phyloP scores from a whole-genome alignment of 208 protist species.

The Herpetomonas tarakana region DNA sequence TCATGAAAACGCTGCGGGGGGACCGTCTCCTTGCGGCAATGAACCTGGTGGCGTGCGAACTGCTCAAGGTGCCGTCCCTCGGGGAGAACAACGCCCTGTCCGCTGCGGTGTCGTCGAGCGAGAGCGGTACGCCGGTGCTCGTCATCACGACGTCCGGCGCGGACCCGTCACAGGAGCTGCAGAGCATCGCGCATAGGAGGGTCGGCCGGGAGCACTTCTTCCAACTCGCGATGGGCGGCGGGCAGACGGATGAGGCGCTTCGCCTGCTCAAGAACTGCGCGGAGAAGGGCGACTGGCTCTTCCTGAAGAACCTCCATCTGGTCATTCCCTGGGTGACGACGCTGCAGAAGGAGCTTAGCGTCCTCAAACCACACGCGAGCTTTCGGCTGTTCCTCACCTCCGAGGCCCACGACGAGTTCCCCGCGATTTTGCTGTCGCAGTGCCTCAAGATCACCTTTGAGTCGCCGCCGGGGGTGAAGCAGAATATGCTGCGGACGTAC shows the following conservation, averaged over 20 bases:
- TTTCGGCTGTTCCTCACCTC: slow-evolving; percentile 97
- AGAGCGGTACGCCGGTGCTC: slow-evolving; percentile 78
- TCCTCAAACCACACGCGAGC: slow-evolving; percentile 71
- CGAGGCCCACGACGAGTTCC: slow-evolving; percentile 94
- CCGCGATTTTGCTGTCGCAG: slow-evolving; percentile 92
- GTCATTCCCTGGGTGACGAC: slow-evolving; percentile 92
- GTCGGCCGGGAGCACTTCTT: slow-evolving; percentile 84
- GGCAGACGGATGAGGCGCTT: slow-evolving; percentile 92
- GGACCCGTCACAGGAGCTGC: slow-evolving; percentile 95
- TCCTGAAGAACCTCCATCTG: slow-evolving; percentile 97
- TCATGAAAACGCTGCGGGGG: slow-evolving; percentile 94
- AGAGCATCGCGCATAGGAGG: slow-evolving; percentile 75
- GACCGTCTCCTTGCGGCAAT: slow-evolving; percentile 96
- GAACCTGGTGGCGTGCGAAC: slow-evolving; percentile 67
- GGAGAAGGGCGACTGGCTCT: slow-evolving; percentile 91
- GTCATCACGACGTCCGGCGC: slow-evolving; percentile 95
- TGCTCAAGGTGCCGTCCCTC: slow-evolving; percentile 73
- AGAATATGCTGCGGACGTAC: slow-evolving; percentile 95
- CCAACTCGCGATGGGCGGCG: slow-evolving; percentile 96
- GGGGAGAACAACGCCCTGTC: slow-evolving; percentile 64
- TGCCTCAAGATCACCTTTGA: slow-evolving; percentile 96
- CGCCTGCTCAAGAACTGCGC: slow-evolving; percentile 66
- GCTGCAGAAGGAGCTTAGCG: slow-evolving; percentile 92
- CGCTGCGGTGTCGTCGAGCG: slow-evolving; percentile 46
- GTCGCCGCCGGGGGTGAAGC: slow-evolving; percentile 94